Evolutionary conservation across 2,329 filamentous ascomycete genomes (phyloP).

Genomic region (Ilyonectria mors-panacis): DNA sequence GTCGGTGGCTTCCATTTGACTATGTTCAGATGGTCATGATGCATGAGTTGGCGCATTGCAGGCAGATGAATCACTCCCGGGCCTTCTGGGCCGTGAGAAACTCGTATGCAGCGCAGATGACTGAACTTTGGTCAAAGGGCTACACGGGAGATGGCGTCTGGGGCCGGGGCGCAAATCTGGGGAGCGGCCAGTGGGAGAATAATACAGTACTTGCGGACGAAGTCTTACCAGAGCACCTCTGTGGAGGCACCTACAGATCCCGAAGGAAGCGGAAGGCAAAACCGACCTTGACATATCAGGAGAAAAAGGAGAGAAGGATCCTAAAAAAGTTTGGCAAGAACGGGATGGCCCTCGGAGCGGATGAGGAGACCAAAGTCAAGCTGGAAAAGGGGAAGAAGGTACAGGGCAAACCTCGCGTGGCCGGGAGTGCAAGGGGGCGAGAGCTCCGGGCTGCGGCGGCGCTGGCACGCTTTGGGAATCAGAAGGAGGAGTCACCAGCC

Average conservation of each 20-base stretch:
- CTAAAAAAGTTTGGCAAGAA: slow-evolving; percentile 83
- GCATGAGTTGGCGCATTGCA: slow-evolving; percentile 90
- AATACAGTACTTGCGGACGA: slow-evolving; percentile 69
- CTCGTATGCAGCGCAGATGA: slow-evolving; percentile 79
- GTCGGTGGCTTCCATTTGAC: slow-evolving; percentile 83
- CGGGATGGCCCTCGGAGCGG: slow-evolving; percentile 78
- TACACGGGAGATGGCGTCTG: slow-evolving; percentile 89
- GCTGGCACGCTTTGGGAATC: slow-evolving; percentile 77
- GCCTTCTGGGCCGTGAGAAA: slow-evolving; percentile 88
- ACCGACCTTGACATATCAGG: slow-evolving; percentile 74
- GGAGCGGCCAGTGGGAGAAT: slow-evolving; percentile 71
- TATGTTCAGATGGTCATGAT: slow-evolving; percentile 97
- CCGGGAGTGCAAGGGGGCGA: slow-evolving; percentile 80
- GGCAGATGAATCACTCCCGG: slow-evolving; percentile 90
- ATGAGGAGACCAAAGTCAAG: slow-evolving; percentile 75
- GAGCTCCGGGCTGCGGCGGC: slow-evolving; percentile 85
- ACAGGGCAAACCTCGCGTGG: slow-evolving; percentile 79
- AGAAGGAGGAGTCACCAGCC: slow-evolving; percentile 62
- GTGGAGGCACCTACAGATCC: slow-evolving; percentile 83
- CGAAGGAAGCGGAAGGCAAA: slow-evolving; percentile 69
- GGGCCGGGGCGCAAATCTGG: slow-evolving; percentile 78
- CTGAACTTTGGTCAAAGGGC: slow-evolving; percentile 75
- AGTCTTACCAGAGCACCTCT: slow-evolving; percentile 78
- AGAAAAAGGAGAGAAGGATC: slow-evolving; percentile 80
- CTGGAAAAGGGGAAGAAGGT: slow-evolving; percentile 77